A percentile compares a stretch with the other conserved stretches of the same genome.
Conservation (phyloP, 129 eudicot species). For the Artemisia tridentata region DNA sequence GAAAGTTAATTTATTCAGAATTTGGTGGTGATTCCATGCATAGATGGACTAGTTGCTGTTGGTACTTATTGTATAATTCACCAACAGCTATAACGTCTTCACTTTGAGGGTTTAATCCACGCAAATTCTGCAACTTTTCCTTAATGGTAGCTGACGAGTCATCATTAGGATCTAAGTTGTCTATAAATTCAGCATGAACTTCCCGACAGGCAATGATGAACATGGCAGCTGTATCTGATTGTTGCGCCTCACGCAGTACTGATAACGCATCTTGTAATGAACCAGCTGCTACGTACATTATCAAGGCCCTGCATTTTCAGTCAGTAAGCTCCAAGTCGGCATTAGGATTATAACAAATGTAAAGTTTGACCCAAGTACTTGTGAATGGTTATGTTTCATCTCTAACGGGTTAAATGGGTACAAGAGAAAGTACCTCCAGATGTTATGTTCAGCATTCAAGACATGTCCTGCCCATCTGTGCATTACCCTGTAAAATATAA, state of each 20-base stretch:
- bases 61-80: slow-evolving; percentile 81
- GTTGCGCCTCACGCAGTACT: slow-evolving; percentile 83
- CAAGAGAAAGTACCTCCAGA: slow-evolving; percentile 8
- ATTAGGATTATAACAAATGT: not conserved
- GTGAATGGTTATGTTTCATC: not conserved
- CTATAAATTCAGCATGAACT: slow-evolving; percentile 57
- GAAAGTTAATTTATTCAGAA: slow-evolving; percentile 28
- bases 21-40: slow-evolving; percentile 92
- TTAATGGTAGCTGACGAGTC: slow-evolving; percentile 42
- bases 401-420: not conserved
- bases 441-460: slow-evolving; percentile 73
- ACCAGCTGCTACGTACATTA: slow-evolving; percentile 89
- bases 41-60: slow-evolving; percentile 79
- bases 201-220: slow-evolving; percentile 77
- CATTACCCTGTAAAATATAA: slow-evolving; percentile 69
- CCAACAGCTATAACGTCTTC: slow-evolving; percentile 74
- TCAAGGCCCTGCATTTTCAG: slow-evolving; percentile 62
- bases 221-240: slow-evolving; percentile 95
- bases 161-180: slow-evolving; percentile 53
- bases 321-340: slow-evolving; percentile 6
- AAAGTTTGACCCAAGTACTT: not conserved
- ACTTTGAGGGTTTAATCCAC: slow-evolving; percentile 60
- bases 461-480: slow-evolving; percentile 97
- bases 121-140: slow-evolving; percentile 52
- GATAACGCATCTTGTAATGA: slow-evolving; percentile 85